Conservation (phyloP, 805 yeast species). For the Teunomyces aglyptinius region DNA sequence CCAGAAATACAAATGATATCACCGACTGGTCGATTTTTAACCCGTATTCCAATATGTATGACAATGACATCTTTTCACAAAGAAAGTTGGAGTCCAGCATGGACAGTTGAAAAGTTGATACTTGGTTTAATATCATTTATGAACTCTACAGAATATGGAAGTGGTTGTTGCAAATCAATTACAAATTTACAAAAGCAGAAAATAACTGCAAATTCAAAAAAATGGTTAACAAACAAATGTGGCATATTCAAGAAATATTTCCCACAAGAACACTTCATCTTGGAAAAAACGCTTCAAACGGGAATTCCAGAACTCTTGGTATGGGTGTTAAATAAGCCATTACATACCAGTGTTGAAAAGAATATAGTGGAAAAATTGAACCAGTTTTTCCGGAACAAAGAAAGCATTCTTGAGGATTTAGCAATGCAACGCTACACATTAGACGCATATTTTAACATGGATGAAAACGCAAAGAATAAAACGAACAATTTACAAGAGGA, state of each 20-base stretch:
- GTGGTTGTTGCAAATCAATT: conserved; percentile 8
- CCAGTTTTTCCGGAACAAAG: background rate
- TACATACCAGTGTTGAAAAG: background rate
- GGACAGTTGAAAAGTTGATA: conserved; percentile 15
- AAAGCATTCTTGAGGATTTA: background rate
- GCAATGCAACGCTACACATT: background rate
- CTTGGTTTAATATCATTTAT: conserved; percentile 16
- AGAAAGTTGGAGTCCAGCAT: conserved; percentile 16
- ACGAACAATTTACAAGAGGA: background rate
- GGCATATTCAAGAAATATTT: conserved; percentile 11
- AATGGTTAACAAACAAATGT: conserved; percentile 14
- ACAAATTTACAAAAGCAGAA: background rate
- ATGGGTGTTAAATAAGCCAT: background rate
- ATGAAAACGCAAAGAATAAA: background rate
- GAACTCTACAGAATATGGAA: conserved; percentile 12
- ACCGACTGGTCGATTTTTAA: conserved; percentile 14
- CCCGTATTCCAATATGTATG: conserved; percentile 12
- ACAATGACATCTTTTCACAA: conserved; percentile 13
- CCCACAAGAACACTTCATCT: conserved; percentile 12
- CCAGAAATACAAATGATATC: conserved; percentile 20
- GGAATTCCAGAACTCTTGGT: background rate
- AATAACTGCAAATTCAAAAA: conserved; percentile 10
- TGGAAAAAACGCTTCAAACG: conserved; percentile 2
- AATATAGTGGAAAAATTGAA: background rate
- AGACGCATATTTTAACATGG: background rate